Evolutionary conservation across 371 early-diverging fungal species (phyloP).

Genomic region (Racocetra persica): DNA sequence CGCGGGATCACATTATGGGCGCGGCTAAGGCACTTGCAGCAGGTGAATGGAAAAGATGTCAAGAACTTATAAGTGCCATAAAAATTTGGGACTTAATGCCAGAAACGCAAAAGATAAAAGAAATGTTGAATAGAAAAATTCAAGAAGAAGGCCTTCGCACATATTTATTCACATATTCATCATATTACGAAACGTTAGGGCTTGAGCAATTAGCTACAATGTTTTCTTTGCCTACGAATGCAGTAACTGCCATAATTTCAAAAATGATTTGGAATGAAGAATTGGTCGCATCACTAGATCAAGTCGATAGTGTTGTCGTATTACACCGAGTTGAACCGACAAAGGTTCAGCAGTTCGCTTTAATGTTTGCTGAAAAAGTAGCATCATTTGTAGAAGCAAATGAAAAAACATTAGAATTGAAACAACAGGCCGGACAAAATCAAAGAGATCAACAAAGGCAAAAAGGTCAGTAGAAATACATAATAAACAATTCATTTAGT

Average conservation of each 20-base stretch:
- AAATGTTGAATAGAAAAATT: slow-evolving; percentile 89
- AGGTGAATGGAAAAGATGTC: slow-evolving; percentile 93
- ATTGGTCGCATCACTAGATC: slow-evolving; percentile 83
- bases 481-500: neutral
- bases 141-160: slow-evolving; percentile 96
- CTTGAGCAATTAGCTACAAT: slow-evolving; percentile 81
- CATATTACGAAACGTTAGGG: slow-evolving; percentile 88
- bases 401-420: slow-evolving; percentile 84
- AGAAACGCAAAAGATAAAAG: slow-evolving; percentile 79
- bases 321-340: slow-evolving; percentile 86
- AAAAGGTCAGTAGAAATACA: slow-evolving; percentile 48
- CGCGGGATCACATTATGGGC: slow-evolving; percentile 97
- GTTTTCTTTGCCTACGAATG: slow-evolving; percentile 80
- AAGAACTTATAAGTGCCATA: slow-evolving; percentile 84
- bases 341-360: slow-evolving; percentile 84
- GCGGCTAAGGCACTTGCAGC: slow-evolving; percentile 90
- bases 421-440: slow-evolving; percentile 49
- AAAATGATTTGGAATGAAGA: slow-evolving; percentile 96
- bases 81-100: slow-evolving; percentile 97
- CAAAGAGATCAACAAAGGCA: slow-evolving; percentile 53
- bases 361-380: slow-evolving; percentile 90
- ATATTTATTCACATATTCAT: slow-evolving; percentile 90
- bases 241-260: slow-evolving; percentile 80
- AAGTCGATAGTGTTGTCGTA: slow-evolving; percentile 79
- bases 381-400: slow-evolving; percentile 88